These are phyloP conservation scores for Phytomonas sp. DNA, from an alignment of 208 protist species.

Conservation along the genomic window DNA sequence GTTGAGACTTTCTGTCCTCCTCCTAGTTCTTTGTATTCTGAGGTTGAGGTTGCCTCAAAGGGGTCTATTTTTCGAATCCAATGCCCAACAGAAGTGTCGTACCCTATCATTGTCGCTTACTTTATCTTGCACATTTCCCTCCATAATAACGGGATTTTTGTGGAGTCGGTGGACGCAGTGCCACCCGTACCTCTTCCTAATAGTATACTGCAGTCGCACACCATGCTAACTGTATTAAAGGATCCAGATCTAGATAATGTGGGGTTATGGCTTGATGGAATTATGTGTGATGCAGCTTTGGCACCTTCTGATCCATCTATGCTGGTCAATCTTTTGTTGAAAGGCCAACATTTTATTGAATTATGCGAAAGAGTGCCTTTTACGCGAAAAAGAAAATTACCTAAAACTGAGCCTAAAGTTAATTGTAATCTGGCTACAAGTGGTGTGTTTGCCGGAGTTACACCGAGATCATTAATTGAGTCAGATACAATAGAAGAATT, in stretches of 20 bases:
- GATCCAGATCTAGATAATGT: slow-evolving; percentile 20
- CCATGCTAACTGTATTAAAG: slow-evolving; percentile 42
- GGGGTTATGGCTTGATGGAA: slow-evolving; percentile 67
- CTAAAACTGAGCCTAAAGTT: slow-evolving; percentile 14
- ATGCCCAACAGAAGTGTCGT: slow-evolving; percentile 72
- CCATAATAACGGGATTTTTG: slow-evolving; percentile 72
- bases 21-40: slow-evolving; percentile 31
- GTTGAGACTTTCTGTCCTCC: slow-evolving; percentile 57
- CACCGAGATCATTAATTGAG: slow-evolving; percentile 40
- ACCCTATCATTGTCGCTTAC: slow-evolving; percentile 57
- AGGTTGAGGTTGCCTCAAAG: slow-evolving; percentile 35
- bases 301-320: slow-evolving; percentile 34
- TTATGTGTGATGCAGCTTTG: slow-evolving; percentile 31
- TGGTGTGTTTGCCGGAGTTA: slow-evolving; percentile 28
- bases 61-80: slow-evolving; percentile 29
- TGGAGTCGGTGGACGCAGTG: slow-evolving; percentile 28
- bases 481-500: slow-evolving; percentile 58
- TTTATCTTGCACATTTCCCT: slow-evolving; percentile 69
- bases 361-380: slow-evolving; percentile 44
- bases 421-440: slow-evolving; percentile 6
- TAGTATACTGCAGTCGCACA: slow-evolving; percentile 41
- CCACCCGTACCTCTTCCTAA: slow-evolving; percentile 41
- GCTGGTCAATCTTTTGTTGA: slow-evolving; percentile 36
- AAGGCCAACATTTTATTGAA: slow-evolving; percentile 28
- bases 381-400: slow-evolving; percentile 23